A percentile compares a stretch with the other conserved stretches of the same genome.
phyloP scores from a whole-genome alignment of 2,329 filamentous ascomycete species.

The Trichoderma sp. region DNA sequence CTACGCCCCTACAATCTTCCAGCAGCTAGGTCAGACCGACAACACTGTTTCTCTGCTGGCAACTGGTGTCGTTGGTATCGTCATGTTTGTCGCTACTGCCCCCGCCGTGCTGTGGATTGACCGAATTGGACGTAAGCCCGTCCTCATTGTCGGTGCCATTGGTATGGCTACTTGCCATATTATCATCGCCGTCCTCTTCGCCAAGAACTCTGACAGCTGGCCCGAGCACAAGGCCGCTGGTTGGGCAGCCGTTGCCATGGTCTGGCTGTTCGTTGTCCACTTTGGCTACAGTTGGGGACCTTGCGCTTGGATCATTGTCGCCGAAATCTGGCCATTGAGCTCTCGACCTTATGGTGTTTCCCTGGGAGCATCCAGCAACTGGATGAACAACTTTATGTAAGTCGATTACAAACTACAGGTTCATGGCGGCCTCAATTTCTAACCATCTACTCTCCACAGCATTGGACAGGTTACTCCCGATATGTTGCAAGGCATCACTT shows the following conservation, averaged over 20 bases:
- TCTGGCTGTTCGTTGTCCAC: conserved; percentile 72
- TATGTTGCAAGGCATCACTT: conserved; percentile 62
- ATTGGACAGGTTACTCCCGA: conserved; percentile 64
- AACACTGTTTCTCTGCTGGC: conserved; percentile 58
- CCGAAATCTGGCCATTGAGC: conserved; percentile 71
- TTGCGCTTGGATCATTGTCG: conserved; percentile 70
- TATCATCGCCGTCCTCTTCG: conserved; percentile 68
- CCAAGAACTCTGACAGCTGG: conserved; percentile 60
- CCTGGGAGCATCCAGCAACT: conserved; percentile 63
- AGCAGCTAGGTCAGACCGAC: conserved; percentile 56
- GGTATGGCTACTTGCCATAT: conserved; percentile 70
- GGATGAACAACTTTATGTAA: conserved; percentile 59
- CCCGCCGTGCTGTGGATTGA: conserved; percentile 66
- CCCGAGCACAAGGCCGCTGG: conserved; percentile 56
- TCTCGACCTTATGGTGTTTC: conserved; percentile 69
- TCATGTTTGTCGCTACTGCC: conserved; percentile 66
- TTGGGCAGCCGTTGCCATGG: conserved; percentile 66
- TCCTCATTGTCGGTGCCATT: conserved; percentile 61
- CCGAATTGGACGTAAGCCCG: conserved; percentile 59
- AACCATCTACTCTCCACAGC: not conserved
- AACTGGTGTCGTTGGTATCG: conserved; percentile 68
- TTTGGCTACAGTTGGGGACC: conserved; percentile 77
- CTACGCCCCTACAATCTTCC: conserved; percentile 70
- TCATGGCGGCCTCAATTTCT: not conserved
- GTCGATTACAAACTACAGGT: not conserved